These are phyloP conservation scores for Crepidotus variabilis DNA, from an alignment of 768 basidiomycete genomes.

Conservation along the genomic window DNA sequence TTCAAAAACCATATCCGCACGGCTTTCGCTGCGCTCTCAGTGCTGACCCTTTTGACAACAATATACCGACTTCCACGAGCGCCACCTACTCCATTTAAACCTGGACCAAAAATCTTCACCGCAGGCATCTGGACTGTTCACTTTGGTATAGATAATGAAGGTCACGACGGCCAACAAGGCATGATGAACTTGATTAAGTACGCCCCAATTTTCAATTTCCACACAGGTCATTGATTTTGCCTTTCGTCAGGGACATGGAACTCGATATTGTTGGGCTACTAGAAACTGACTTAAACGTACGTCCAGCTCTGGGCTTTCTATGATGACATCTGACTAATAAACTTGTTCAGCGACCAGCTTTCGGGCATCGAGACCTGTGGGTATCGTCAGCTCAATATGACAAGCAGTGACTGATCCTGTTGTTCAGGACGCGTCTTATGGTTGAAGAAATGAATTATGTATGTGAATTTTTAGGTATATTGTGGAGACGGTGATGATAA, in stretches of 20 bases:
- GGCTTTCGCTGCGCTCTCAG: constrained; percentile 34
- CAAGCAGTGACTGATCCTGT: constrained; percentile 4
- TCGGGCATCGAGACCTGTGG: constrained; percentile 83
- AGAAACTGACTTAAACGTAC: constrained; percentile 82
- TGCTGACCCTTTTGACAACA: constrained; percentile 49
- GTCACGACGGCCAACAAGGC: constrained; percentile 67
- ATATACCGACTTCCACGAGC: constrained; percentile 48
- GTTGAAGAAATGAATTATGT: constrained; percentile 82
- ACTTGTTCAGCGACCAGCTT: constrained; percentile 36
- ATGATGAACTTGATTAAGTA: constrained; percentile 50
- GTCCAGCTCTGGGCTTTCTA: constrained; percentile 19
- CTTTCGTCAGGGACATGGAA: constrained; percentile 61
- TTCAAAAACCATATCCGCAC: constrained; percentile 26
- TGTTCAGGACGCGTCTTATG: constrained; percentile 63
- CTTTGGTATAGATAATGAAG: constrained; percentile 77
- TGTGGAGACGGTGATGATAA: not conserved
- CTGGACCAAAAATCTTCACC: constrained; percentile 64
- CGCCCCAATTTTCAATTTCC: not conserved
- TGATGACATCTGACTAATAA: not conserved
- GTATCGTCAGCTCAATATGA: constrained; percentile 3
- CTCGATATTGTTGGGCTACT: constrained; percentile 82
- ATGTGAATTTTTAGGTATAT: constrained; percentile 21
- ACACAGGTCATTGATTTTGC: not conserved
- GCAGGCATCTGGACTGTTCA: constrained; percentile 92
- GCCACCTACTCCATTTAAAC: constrained; percentile 54